A percentile compares a stretch with the other conserved stretches of the same genome.
Evolutionary conservation across 805 yeast genomes (phyloP).

Genomic region (Zygosaccharomyces rouxii): DNA sequence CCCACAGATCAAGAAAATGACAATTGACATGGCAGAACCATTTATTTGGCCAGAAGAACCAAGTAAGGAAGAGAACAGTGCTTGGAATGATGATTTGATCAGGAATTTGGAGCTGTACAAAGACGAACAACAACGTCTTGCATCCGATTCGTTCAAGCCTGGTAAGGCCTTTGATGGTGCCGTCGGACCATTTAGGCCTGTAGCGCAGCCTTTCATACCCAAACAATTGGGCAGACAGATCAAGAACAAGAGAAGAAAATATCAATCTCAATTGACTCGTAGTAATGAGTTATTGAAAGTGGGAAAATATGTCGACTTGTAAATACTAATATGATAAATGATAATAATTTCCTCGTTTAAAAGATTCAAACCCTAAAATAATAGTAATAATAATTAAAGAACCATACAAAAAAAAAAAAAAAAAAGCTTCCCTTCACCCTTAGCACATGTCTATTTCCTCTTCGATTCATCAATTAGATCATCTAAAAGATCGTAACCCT

Average conservation of each 20-base stretch:
- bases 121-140: conserved; percentile 47
- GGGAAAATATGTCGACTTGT: conserved; percentile 9
- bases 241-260: conserved; percentile 40
- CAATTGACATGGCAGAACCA: conserved; percentile 92
- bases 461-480: conserved; percentile 18
- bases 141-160: conserved; percentile 68
- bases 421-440: background rate
- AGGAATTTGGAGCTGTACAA: conserved; percentile 50
- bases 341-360: background rate
- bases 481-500: conserved; percentile 22
- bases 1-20: conserved; percentile 90
- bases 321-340: background rate
- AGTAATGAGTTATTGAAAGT: conserved; percentile 17
- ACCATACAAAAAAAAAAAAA: background rate
- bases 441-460: conserved; percentile 3
- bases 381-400: background rate
- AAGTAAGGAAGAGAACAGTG: conserved; percentile 35
- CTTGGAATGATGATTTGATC: conserved; percentile 40
- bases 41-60: conserved; percentile 87
- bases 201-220: conserved; percentile 65
- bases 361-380: background rate
- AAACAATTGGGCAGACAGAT: conserved; percentile 43
- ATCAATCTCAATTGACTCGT: conserved; percentile 13
- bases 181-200: conserved; percentile 51
- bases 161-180: conserved; percentile 69